These are phyloP conservation scores for Scutellaria baicalensis DNA, from an alignment of 257 asterid species.

Conservation along the genomic window DNA sequence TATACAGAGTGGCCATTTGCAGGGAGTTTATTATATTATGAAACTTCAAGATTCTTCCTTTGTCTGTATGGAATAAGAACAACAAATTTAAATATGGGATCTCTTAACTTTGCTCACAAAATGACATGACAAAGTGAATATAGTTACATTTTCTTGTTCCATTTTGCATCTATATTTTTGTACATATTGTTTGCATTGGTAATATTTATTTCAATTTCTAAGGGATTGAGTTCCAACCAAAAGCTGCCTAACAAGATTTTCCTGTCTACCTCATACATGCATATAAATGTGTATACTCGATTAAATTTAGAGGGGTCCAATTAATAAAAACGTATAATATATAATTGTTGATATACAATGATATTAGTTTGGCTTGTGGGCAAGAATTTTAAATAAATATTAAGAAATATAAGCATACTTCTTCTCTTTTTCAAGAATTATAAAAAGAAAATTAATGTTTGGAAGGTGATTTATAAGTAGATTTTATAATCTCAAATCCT, in stretches of 20 bases:
- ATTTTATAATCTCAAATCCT: too few relatives aligned
- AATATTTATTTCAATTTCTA: not conserved
- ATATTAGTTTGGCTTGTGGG: too few relatives aligned
- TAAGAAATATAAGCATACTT: too few relatives aligned
- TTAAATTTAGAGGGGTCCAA: too few relatives aligned
- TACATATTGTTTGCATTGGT: conserved; percentile 11
- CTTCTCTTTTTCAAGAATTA: too few relatives aligned
- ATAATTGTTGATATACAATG: too few relatives aligned
- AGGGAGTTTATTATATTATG: not conserved
- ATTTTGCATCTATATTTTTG: conserved; percentile 1
- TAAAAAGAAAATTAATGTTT: too few relatives aligned
- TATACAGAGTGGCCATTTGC: not conserved
- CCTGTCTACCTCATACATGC: not conserved
- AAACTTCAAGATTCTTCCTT: conserved; percentile 7
- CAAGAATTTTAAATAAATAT: too few relatives aligned
- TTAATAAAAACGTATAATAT: too few relatives aligned
- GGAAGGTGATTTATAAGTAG: too few relatives aligned
- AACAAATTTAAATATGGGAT: conserved; percentile 8
- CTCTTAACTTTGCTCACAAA: conserved; percentile 8
- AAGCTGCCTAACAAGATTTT: conserved; percentile 8
- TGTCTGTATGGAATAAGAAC: not conserved
- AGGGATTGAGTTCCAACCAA: conserved; percentile 15
- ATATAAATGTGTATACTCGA: too few relatives aligned
- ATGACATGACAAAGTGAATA: conserved; percentile 16
- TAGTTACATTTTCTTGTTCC: conserved; percentile 11